Base-by-base conservation (phyloP, 768 basidiomycete species). In the Pulveroboletus sp. region DNA sequence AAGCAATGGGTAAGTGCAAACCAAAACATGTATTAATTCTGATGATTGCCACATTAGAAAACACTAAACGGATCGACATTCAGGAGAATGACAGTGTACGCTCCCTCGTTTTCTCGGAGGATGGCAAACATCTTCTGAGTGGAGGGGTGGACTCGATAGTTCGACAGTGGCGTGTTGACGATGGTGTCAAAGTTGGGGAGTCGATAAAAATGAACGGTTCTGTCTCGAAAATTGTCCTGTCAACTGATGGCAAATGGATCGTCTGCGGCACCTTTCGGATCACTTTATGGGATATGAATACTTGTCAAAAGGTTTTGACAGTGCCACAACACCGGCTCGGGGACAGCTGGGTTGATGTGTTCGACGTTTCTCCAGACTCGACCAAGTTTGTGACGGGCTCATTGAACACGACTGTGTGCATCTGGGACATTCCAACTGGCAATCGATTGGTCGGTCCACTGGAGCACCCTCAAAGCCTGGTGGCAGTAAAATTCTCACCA, bases 371-470 rank as follows among this genome's bases (percentile, higher is more conserved):
- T 2, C 16, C 39, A 19, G 54, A 55, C 24, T 52, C 51, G 25
- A 40, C n/a, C 8, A 42, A 29, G 20, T 40, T 52, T 4, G 43
- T 37, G 11, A 45, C 46, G 3, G 47, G 47, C 2, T 36, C 42
- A 1, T 19, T 20, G 9, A 40, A 52, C 31, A 45, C 39, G 29
- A 31, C 1, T 11, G 38, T 24, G 19, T 48, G 24, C 40, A 34
- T 55, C 16, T 55, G 46, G 50, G 29, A 48, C 16, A 25, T 52
- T 8, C 23, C 19, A 2, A 52, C 46, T 3, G 50, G 50, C 14
- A 8, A 13, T n/a, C 43, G 40, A 8, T 34, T 48, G 5, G 31
- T 41, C 16, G 53, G 53, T 17, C 53, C 53, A 2, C 46, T 55
- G 8, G 5, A 48, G 19, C 50, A 55, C 17, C 29, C 44, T 7